phyloP scores from a whole-genome alignment of 805 yeast species.

The Metschnikowia cubensis region DNA sequence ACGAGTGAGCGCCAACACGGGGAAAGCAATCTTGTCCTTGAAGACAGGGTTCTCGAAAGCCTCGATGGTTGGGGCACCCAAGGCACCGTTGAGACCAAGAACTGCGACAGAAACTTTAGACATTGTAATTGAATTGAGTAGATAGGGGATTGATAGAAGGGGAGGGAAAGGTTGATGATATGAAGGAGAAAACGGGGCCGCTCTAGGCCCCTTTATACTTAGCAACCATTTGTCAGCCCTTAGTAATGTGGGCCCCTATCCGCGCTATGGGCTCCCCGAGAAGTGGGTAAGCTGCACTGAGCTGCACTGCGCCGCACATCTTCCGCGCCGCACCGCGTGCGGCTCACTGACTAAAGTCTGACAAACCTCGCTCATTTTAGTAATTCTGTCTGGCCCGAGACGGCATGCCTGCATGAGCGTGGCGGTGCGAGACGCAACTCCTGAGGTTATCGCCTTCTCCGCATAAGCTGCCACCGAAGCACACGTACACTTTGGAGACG shows the following conservation, averaged over 20 bases:
- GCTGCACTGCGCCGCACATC: too few species aligned
- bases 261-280: neutral
- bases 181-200: neutral
- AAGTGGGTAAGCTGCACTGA: too few species aligned
- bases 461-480: too few species aligned
- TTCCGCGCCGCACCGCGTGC: too few species aligned
- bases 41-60: constrained; percentile 45
- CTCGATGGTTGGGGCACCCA: constrained; percentile 46
- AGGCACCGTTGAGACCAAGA: constrained; percentile 48
- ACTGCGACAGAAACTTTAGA: constrained; percentile 41
- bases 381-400: too few species aligned
- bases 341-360: too few species aligned
- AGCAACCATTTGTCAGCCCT: neutral
- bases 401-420: too few species aligned
- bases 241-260: neutral
- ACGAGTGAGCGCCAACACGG: constrained; percentile 51
- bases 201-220: neutral
- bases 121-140: constrained; percentile 9
- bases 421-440: too few species aligned
- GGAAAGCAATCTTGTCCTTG: constrained; percentile 39
- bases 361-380: too few species aligned
- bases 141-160: neutral
- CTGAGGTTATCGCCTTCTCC: too few species aligned
- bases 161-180: too few species aligned
- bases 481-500: too few species aligned